Evolutionary conservation across 2,329 filamentous ascomycete species (phyloP).

Genomic region (Trichothecium sympodiale): DNA sequence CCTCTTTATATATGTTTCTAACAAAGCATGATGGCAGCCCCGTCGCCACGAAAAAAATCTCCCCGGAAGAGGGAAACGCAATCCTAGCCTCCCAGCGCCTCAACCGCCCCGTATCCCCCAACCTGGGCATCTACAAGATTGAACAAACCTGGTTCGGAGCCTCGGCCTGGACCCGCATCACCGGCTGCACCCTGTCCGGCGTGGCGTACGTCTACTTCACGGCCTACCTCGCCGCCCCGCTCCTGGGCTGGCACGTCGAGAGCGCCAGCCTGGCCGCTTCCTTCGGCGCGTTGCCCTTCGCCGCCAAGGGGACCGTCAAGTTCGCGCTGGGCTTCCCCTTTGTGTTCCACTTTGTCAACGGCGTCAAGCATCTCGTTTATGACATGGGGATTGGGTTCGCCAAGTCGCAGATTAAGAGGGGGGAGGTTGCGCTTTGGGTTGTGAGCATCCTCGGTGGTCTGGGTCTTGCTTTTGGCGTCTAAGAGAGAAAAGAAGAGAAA

Average conservation of each 20-base stretch:
- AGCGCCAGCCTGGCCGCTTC: constrained; percentile 47
- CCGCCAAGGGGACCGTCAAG: constrained; percentile 47
- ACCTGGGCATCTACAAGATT: constrained; percentile 75
- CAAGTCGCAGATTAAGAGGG: constrained; percentile 32
- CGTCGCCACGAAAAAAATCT: constrained; percentile 47
- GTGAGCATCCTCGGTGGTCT: constrained; percentile 30
- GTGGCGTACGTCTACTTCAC: constrained; percentile 69
- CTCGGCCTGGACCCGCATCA: constrained; percentile 68
- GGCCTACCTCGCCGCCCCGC: constrained; percentile 70
- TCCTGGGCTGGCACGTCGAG: constrained; percentile 55
- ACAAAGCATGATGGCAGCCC: constrained; percentile 36
- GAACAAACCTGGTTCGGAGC: constrained; percentile 77
- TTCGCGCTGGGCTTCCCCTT: constrained; percentile 47
- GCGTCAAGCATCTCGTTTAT: constrained; percentile 41
- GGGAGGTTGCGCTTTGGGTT: constrained; percentile 37
- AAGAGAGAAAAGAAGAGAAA: constrained; percentile 9
- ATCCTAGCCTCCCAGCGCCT: constrained; percentile 76
- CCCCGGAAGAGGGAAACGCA: constrained; percentile 39
- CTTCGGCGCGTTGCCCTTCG: constrained; percentile 46
- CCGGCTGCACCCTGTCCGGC: constrained; percentile 62
- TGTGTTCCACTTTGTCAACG: constrained; percentile 45
- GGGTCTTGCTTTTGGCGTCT: constrained; percentile 38
- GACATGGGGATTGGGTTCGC: constrained; percentile 40
- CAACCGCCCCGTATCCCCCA: constrained; percentile 71
- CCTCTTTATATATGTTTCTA: no score